phyloP scores from a whole-genome alignment of 2,329 filamentous ascomycete species.

The Decorospora gaudefroyi region DNA sequence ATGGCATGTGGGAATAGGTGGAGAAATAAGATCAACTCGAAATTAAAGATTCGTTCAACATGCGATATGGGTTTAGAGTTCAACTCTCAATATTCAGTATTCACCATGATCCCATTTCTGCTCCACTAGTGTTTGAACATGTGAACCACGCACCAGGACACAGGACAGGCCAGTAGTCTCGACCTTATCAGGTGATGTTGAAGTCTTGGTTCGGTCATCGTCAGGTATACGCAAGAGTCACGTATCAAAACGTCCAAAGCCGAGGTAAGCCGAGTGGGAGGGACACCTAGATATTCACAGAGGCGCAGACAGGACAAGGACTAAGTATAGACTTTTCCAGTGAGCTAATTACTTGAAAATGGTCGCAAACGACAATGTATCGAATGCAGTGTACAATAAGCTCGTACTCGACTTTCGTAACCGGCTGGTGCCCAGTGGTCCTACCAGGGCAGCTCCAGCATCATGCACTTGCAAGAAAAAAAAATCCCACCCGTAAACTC shows the following conservation, averaged over 20 bases:
- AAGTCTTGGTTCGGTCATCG: no score
- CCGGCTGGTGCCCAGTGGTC: slow-evolving; percentile 2
- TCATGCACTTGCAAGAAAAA: slow-evolving; percentile 11
- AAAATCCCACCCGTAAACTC: slow-evolving; percentile 16
- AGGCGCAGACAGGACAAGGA: not conserved
- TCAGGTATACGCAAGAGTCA: no score
- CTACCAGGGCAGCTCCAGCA: slow-evolving; percentile 1
- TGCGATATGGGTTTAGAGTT: no score
- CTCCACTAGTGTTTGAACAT: no score
- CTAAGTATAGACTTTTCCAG: slow-evolving; percentile 9
- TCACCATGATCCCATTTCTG: slow-evolving; percentile 4
- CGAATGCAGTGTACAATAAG: slow-evolving; percentile 7
- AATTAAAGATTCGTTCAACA: slow-evolving; percentile 2
- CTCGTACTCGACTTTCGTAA: slow-evolving; percentile 5
- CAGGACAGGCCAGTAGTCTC: no score
- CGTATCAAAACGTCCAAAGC: no score
- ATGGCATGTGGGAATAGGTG: slow-evolving; percentile 3
- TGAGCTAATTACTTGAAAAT: slow-evolving; percentile 6
- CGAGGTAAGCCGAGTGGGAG: slow-evolving; percentile 6
- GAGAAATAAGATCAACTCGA: slow-evolving; percentile 2
- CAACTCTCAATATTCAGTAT: slow-evolving; percentile 2
- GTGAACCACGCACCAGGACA: no score
- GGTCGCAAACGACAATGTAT: slow-evolving; percentile 4
- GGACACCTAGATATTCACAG: no score
- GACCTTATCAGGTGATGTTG: no score